Evolutionary conservation across 495 filamentous ascomycete species (phyloP).

Genomic region (Thermothielavioides terrestris): DNA sequence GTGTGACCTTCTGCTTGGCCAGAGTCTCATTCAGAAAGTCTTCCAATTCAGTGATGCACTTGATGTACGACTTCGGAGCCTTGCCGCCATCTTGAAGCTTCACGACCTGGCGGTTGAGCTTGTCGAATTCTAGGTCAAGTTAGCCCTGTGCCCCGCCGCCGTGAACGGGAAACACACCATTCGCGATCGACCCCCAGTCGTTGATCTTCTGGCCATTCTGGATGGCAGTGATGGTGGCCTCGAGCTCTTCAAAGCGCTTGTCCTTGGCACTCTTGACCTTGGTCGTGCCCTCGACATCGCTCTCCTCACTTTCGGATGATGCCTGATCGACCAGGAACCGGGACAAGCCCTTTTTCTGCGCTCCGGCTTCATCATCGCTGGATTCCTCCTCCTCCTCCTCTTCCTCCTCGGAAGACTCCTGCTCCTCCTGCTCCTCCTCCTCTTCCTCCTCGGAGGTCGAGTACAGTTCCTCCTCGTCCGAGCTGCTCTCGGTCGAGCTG

Average conservation of each 20-base stretch:
- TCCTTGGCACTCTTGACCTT: constrained; percentile 95
- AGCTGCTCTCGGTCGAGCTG: constrained; percentile 73
- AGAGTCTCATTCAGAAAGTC: constrained; percentile 91
- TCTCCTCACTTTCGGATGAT: constrained; percentile 69
- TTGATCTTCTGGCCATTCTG: constrained; percentile 96
- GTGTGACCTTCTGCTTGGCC: constrained; percentile 87
- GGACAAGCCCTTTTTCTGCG: constrained; percentile 53
- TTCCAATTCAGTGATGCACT: constrained; percentile 87
- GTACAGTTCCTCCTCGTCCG: constrained; percentile 88
- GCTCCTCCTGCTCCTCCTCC: constrained; percentile 41
- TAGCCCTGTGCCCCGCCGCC: constrained; percentile 4
- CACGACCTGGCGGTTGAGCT: constrained; percentile 81
- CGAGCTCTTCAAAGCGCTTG: constrained; percentile 89
- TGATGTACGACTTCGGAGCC: constrained; percentile 83
- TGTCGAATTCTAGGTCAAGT: constrained; percentile 73
- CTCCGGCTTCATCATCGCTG: constrained; percentile 56
- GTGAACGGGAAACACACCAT: constrained; percentile 48
- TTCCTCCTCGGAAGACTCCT: constrained; percentile 41
- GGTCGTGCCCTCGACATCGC: constrained; percentile 70
- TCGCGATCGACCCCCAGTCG: constrained; percentile 89
- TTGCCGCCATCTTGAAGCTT: constrained; percentile 69
- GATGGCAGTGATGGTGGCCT: constrained; percentile 76
- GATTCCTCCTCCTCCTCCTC: constrained; percentile 52
- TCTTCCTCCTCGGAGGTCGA: constrained; percentile 61
- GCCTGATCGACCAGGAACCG: constrained; percentile 71